Evolutionary conservation across 192 early-diverging fungal species (phyloP), one percentile per base, ranked within the genome.

Genomic region (Coemansia javaensis): DNA sequence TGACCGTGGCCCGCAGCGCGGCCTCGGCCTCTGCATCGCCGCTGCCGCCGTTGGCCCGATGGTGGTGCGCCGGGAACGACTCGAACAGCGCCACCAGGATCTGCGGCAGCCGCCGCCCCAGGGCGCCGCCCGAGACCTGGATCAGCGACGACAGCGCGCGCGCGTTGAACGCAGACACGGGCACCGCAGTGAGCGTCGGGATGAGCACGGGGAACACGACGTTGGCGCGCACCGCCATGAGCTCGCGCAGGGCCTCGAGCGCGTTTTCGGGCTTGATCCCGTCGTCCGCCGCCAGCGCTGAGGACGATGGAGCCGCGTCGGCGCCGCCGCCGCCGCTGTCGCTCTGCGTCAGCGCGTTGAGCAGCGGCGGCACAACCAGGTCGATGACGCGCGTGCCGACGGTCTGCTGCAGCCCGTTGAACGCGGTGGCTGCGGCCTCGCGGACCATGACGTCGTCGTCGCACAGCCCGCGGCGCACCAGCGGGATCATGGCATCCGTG

Each of bases 191-290:
- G 41, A 99, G 79, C 6, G 91, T 96, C 3, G 97, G 97, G 45
- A 99, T 93, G 40, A 99, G 78, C 24, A 95, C 93, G 7, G 97
- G 97, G 89, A 99, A 96, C 7, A 99, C 97, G 4, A 93, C 90
- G 51, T 90, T 88, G 46, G 89, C 88, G n/a, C 91, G 88, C 33
- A 98, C 90, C 12, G 90, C 82, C 93, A 97, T 98, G 41, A 99
- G 88, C 63, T 97, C 91, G 70, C 96, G 96, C 44, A 99, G 75
- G 28, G 91, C 97, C 61, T 92, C 89, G 63, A 99, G 72, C 11
- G 94, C 96, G 55, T 88, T 83, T 17, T 63, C 65, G 16, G 68
- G 57, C 15, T 58, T 43, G 32, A 66, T 66, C 9, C 63, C 63
- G 4, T 37, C 50, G 11, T 50, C 32, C n/a, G n/a, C n/a, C n/a